Base-by-base conservation (phyloP, 176 grass and related monocot species). In the Elaeis guineensis region DNA sequence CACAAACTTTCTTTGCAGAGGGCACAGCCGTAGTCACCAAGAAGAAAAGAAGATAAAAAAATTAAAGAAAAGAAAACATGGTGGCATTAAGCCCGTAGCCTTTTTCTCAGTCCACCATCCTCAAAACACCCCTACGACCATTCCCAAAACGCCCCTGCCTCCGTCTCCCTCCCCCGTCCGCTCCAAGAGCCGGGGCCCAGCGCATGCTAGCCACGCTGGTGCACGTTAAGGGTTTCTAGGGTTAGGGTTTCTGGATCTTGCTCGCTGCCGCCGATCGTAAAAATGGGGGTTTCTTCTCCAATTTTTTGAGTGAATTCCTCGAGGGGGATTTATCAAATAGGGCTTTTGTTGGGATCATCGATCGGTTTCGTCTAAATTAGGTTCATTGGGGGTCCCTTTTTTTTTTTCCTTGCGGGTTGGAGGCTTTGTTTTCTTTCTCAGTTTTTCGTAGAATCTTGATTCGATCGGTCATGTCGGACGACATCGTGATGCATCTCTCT, bases 401-500 rank as follows among this genome's bases (percentile, higher is more conserved):
- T 44, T 44, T 12, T 44, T 44, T 9, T 44, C n/a, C n/a, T 12
- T 12, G 8, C 0, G 11, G 8, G 35, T 44, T 44, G 12, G 35
- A 44, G 11, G 8, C 35, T 11, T 9, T 44, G 9, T 12, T 12
- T 69, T 62, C 73, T 72, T 81, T 23, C 66, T 75, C 35, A 49
- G 51, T 67, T 67, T 67, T 58, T 80, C 23, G 52, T 51, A n/a
- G 50, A 74, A 78, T 74, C 65, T 83, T 67, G 58, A 63, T 17
- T 2, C 55, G 53, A 52, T 78, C 75, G 53, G 65, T 55, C 57
- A 86, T 89, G 32, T 87, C 87, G 66, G 94, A 98, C 57, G 94
- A 98, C 74, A 93, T 98, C 68, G 94, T 89, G 75, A 83, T 89
- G 79, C 94, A 98, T 75, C 62, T 98, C 17, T 98, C 87, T 51